These are phyloP conservation scores for Vanilla planifolia DNA, from an alignment of 106 monocot species.

Conservation along the genomic window DNA sequence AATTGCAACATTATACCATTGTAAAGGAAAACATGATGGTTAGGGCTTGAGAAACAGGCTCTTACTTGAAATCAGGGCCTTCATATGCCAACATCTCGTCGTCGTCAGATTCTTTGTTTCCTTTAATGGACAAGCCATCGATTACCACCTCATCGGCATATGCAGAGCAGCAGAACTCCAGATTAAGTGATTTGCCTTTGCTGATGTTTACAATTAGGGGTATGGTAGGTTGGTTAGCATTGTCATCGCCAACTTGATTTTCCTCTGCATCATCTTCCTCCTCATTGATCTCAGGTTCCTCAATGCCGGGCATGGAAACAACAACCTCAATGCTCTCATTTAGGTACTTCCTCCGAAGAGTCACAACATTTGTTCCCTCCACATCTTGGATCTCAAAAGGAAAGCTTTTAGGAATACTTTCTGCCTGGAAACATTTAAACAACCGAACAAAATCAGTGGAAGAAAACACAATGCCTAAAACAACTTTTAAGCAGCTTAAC, in stretches of 20 bases:
- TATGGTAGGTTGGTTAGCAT: slow-evolving; percentile 1
- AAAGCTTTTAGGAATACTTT: slow-evolving; percentile 7
- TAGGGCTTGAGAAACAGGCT: too few species aligned
- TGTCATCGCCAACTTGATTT: background rate
- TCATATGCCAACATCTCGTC: background rate
- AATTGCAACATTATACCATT: too few species aligned
- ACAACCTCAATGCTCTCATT: slow-evolving; percentile 14
- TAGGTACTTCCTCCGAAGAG: slow-evolving; percentile 1
- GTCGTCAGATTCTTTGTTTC: slow-evolving; percentile 2
- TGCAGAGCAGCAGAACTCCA: slow-evolving; percentile 20
- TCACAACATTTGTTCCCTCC: slow-evolving; percentile 9
- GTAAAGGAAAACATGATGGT: background rate
- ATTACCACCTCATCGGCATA: slow-evolving; percentile 16
- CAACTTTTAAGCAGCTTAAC: too few species aligned
- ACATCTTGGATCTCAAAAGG: slow-evolving; percentile 20
- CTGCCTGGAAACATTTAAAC: too few species aligned
- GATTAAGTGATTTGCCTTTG: background rate
- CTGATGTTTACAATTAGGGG: slow-evolving; percentile 16
- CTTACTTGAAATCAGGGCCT: slow-evolving; percentile 10
- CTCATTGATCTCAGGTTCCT: background rate
- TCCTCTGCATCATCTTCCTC: slow-evolving; percentile 4
- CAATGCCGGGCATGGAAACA: slow-evolving; percentile 14
- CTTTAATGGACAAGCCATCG: slow-evolving; percentile 2
- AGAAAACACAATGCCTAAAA: too few species aligned
- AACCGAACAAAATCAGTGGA: too few species aligned